Evolutionary conservation across 1,139 yeast species (phyloP), one percentile per base, ranked within the genome.

Genomic region (Yarrowia galli): DNA sequence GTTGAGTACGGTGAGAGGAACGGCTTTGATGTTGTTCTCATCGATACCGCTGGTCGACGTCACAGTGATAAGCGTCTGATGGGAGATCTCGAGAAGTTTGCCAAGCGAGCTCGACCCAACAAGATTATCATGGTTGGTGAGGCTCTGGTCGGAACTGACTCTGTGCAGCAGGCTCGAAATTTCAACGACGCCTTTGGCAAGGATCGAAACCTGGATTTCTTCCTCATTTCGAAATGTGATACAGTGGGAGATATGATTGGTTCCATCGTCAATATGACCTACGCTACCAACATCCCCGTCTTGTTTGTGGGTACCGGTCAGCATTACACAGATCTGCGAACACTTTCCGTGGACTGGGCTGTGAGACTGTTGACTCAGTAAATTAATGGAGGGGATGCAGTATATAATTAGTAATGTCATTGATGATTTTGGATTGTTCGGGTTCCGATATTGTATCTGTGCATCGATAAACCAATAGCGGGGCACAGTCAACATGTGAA

Each of bases 101-200:
- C 98, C 36, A 93, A 91, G 74, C 93, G 96, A 66, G 98, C 98
- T 3, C 85, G 91, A 69, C 99, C 99, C 1, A 96, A 95, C 79
- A 93, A 91, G 79, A 93, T 95, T 75, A 92, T 95, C 74, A 95
- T 95, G 98, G 99, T 95, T 22, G 99, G 98, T 56, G 99, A 95
- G 78, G 99, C 99, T 0, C 82, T 95, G 61, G 99, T 93, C 1
- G 99, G 99, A 23, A 93, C 98, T 0, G 99, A 95, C 76, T 92
- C 98, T 0, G 98, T 95, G 6, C 92, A 91, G 76, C 99, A 95
- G 77, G 99, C 99, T 0, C 86, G 86, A 68, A 93, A 95, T 76
- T 95, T 95, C 79, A 93, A 95, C 76, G 86, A 87, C 72, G 98
- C 98, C 0, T 95, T 96, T 79, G 99, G 99, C 16, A 88, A 89